Base-by-base conservation (phyloP, 2,329 filamentous ascomycete species). In the Blastomyces silverae region DNA sequence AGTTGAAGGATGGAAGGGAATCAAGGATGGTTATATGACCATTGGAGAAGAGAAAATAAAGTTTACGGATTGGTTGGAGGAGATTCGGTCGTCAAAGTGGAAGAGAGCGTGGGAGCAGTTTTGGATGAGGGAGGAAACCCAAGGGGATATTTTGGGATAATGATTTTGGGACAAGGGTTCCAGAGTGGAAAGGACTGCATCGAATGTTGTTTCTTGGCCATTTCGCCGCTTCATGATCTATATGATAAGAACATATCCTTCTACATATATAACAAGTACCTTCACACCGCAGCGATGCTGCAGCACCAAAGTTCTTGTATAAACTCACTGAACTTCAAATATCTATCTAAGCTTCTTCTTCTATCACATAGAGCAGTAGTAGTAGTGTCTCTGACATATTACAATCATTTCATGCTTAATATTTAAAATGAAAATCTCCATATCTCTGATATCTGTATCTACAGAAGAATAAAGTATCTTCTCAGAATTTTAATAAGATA, bases 1-100 rank as follows among this genome's bases (percentile, higher is more conserved):
- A 22, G 56, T 58, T 3, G 34, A 58, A 25, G 56, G 56, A 37
- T 42, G 56, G 20, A 58, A 58, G 56, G 56, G 37, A n/a, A 59
- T 59, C 22, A 44, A 44, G 37, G n/a, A 28, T 8, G 22, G 37
- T 5, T 44, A 44, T 28, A 44, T 59, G 56, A 59, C 56, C 5
- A 44, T 59, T 42, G 56, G 37, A 59, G 37, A 44, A 5, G 37
- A 59, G 22, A 59, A 44, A 13, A 44, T 44, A 28, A 59, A 44
- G 37, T 59, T 44, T 44, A 28, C 44, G n/a, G 56, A 59, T 15
- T 59, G 37, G 56, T 25, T 59, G 56, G 37, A 44, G 22, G 37
- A 59, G 20, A 25, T 59, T 25, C 20, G 37, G 37, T 22, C 22
- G 37, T 22, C n/a, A n/a, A 44, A 59, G 56, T 59, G 56, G 56